Conservation (phyloP, 495 filamentous ascomycete species). For the Stereocaulon alpinum region DNA sequence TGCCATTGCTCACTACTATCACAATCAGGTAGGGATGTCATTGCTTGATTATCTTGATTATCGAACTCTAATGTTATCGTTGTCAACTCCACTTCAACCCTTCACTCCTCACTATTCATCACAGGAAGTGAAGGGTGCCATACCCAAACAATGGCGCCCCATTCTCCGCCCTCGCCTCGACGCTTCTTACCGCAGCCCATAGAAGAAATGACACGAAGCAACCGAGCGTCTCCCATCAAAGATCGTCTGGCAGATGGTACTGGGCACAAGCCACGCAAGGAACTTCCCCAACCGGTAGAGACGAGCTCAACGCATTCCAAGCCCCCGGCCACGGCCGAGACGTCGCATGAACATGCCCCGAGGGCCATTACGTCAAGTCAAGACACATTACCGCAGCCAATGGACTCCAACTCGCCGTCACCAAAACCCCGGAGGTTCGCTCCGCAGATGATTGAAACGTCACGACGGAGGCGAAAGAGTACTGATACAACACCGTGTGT, state of each 20-base stretch:
- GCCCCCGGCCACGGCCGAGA: constrained; percentile 21
- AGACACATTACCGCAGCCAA: constrained; percentile 14
- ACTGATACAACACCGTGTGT: constrained; percentile 22
- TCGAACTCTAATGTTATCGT: background rate
- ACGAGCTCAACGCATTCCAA: constrained; percentile 24
- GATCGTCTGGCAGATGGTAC: background rate
- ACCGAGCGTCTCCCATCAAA: background rate
- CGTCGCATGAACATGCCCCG: constrained; percentile 14
- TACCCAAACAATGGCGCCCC: constrained; percentile 3
- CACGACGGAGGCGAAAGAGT: constrained; percentile 37
- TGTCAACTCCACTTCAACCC: background rate
- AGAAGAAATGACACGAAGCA: constrained; percentile 9
- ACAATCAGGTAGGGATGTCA: background rate
- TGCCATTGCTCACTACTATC: background rate
- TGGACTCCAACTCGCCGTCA: constrained; percentile 16
- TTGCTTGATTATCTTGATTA: background rate
- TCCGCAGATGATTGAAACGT: constrained; percentile 50
- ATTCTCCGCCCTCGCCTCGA: constrained; percentile 11
- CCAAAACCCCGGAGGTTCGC: constrained; percentile 36
- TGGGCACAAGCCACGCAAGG: background rate
- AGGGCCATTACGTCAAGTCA: constrained; percentile 6
- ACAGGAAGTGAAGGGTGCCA: background rate
- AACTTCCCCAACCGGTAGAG: constrained; percentile 22
- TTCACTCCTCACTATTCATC: background rate
- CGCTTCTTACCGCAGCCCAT: constrained; percentile 17